Conservation (phyloP, 768 basidiomycete species). For the Leucocoprinus birnbaumii region DNA sequence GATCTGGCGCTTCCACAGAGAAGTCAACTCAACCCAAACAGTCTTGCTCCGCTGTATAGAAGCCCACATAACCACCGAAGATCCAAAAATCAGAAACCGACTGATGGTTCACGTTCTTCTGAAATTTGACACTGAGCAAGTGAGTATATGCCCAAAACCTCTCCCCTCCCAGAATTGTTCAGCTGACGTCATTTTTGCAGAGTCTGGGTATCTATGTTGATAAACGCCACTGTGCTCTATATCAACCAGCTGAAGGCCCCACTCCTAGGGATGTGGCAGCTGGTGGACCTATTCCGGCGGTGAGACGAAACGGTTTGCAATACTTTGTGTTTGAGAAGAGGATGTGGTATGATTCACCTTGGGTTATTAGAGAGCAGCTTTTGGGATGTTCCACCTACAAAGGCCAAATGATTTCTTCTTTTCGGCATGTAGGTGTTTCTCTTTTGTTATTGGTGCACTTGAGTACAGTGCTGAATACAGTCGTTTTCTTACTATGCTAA, state of each 20-base stretch:
- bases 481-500: no score
- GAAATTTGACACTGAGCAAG: slow-evolving; percentile 73
- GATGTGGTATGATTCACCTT: slow-evolving; percentile 67
- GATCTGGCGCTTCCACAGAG: slow-evolving; percentile 45
- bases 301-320: slow-evolving; percentile 35
- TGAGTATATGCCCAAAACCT: slow-evolving; percentile 26
- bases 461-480: no score
- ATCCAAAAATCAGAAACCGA: slow-evolving; percentile 53
- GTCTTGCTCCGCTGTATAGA: slow-evolving; percentile 60
- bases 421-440: no score
- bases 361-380: slow-evolving; percentile 63
- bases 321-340: slow-evolving; percentile 51
- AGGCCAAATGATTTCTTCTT: background rate
- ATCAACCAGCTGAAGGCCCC: slow-evolving; percentile 24
- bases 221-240: slow-evolving; percentile 33
- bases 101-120: slow-evolving; percentile 64
- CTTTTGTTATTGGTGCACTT: no score
- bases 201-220: slow-evolving; percentile 46
- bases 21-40: slow-evolving; percentile 51
- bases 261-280: slow-evolving; percentile 15
- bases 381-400: slow-evolving; percentile 20
- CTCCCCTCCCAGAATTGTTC: no score
- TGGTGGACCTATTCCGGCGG: slow-evolving; percentile 32
- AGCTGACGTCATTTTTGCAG: no score
- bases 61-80: slow-evolving; percentile 47